Percentiles rank a stretch among this genome's conserved stretches.
phyloP scores from a whole-genome alignment of 805 yeast genomes.

The Monosporozyma unispora region DNA sequence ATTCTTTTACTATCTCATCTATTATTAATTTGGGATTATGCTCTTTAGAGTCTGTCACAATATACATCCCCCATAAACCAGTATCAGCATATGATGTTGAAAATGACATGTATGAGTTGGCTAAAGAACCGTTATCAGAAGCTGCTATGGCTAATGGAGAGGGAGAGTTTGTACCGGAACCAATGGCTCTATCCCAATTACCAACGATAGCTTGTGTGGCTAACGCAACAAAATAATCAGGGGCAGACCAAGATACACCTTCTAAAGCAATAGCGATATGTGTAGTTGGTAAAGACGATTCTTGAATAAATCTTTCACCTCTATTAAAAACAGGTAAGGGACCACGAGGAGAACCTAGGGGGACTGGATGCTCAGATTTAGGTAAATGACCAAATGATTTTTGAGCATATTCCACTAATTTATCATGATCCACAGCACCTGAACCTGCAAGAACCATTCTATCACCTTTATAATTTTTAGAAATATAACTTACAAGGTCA shows the following conservation, averaged over 20 bases:
- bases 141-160: slow-evolving; percentile 64
- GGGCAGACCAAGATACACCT: slow-evolving; percentile 95
- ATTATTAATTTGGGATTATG: slow-evolving; percentile 58
- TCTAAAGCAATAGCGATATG: slow-evolving; percentile 93
- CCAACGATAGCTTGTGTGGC: slow-evolving; percentile 97
- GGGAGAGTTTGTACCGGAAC: slow-evolving; percentile 75
- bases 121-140: slow-evolving; percentile 50
- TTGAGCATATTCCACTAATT: slow-evolving; percentile 68
- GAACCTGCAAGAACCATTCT: slow-evolving; percentile 97
- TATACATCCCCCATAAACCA: slow-evolving; percentile 94
- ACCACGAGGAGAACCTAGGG: slow-evolving; percentile 57
- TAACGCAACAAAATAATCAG: slow-evolving; percentile 89
- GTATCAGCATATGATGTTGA: slow-evolving; percentile 96
- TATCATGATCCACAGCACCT: slow-evolving; percentile 85
- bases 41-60: slow-evolving; percentile 68
- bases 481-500: slow-evolving; percentile 73
- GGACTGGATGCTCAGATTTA: slow-evolving; percentile 43
- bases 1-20: slow-evolving; percentile 72
- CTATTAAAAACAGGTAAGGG: slow-evolving; percentile 74
- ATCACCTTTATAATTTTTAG: slow-evolving; percentile 85
- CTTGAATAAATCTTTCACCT: slow-evolving; percentile 78
- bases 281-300: slow-evolving; percentile 74
- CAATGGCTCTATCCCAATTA: slow-evolving; percentile 91
- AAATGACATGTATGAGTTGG: slow-evolving; percentile 93
- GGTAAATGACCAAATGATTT: slow-evolving; percentile 63